Evolutionary conservation across 495 filamentous ascomycete genomes (phyloP).

Genomic region (Cairneyella variabilis): DNA sequence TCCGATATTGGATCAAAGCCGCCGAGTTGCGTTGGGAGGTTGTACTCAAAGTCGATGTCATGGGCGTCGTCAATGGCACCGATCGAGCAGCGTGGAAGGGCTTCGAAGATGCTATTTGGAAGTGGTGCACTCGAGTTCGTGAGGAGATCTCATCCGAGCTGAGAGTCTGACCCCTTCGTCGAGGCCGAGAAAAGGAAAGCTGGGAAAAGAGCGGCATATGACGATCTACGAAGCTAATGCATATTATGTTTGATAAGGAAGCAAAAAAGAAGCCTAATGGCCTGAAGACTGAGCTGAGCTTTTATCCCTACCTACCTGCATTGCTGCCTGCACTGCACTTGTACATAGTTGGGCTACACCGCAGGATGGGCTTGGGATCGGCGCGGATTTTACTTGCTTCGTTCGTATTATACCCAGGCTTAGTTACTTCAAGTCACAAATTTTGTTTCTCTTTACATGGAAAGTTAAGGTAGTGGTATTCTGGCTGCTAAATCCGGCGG

Average conservation of each 20-base stretch:
- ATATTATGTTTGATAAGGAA: background rate
- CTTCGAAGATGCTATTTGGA: slow-evolving; percentile 74
- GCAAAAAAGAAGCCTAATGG: background rate
- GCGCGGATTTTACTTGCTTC: slow-evolving; percentile 1
- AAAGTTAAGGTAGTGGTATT: no score
- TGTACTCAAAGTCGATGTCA: slow-evolving; percentile 77
- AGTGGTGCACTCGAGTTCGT: slow-evolving; percentile 74
- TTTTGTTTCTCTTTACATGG: no score
- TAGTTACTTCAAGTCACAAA: slow-evolving; percentile 5
- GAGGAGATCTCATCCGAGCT: slow-evolving; percentile 61
- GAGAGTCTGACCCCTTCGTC: slow-evolving; percentile 10
- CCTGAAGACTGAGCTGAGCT: no score
- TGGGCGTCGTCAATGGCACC: slow-evolving; percentile 73
- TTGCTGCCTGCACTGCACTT: background rate
- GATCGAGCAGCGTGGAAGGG: slow-evolving; percentile 65
- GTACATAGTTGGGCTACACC: background rate
- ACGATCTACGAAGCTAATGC: background rate
- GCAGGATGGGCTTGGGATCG: background rate
- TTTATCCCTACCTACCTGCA: no score
- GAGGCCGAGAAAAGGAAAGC: background rate
- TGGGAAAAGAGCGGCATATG: background rate
- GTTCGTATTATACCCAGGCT: slow-evolving; percentile 7
- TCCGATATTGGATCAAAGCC: slow-evolving; percentile 94
- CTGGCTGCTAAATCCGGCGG: no score
- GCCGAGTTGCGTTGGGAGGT: slow-evolving; percentile 93